phyloP scores from a whole-genome alignment of 306 rosid genomes.

The Potentilla sterilis region DNA sequence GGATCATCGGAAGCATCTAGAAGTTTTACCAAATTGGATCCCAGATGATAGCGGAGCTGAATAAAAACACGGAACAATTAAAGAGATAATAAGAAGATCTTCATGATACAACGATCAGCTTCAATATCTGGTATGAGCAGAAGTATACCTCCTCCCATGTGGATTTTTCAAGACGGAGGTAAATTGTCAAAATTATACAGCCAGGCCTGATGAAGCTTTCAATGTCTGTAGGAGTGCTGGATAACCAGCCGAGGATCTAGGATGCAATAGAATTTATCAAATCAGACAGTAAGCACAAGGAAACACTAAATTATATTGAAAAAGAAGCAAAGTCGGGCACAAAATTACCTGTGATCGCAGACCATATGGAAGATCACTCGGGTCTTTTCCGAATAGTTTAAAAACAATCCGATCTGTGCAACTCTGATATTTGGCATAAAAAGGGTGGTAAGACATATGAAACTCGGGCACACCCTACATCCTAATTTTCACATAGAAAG shows the following conservation, averaged over 20 bases:
- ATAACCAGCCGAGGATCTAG: constrained; percentile 76
- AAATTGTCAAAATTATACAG: constrained; percentile 72
- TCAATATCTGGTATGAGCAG: not conserved
- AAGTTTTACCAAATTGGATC: constrained; percentile 67
- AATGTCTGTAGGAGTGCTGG: constrained; percentile 77
- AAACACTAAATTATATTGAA: constrained; percentile 20
- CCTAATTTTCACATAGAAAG: not conserved
- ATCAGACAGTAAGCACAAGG: constrained; percentile 15
- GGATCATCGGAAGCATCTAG: constrained; percentile 53
- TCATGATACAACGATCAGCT: not conserved
- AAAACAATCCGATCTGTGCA: constrained; percentile 90
- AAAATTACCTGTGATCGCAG: constrained; percentile 69
- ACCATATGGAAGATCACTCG: constrained; percentile 66
- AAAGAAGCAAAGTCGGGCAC: constrained; percentile 21
- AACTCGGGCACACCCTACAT: constrained; percentile 11
- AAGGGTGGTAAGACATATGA: constrained; percentile 6
- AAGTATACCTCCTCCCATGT: constrained; percentile 78
- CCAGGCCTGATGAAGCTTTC: constrained; percentile 93
- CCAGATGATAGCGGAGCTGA: constrained; percentile 70
- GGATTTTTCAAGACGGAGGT: constrained; percentile 57
- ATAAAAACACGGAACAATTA: constrained; percentile 13
- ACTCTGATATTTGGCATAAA: constrained; percentile 49
- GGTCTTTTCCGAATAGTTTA: constrained; percentile 90
- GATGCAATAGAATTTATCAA: constrained; percentile 16
- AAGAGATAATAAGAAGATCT: not conserved